phyloP scores from a whole-genome alignment of 192 early-diverging fungal species.

The Chytriomyces confervae region DNA sequence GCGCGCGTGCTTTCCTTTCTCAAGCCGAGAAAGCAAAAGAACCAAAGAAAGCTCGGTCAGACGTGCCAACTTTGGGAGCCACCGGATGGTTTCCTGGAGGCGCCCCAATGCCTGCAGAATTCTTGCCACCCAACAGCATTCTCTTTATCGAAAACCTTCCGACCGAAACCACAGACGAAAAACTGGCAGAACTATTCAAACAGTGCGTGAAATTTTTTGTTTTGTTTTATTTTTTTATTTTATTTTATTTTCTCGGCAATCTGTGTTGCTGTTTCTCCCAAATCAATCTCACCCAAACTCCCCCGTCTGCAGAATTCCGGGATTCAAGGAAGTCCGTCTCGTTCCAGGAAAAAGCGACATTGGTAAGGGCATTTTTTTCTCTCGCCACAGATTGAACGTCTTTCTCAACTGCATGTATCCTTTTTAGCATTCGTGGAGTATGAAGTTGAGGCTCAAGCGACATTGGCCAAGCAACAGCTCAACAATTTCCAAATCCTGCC shows the following conservation, averaged over 20 bases:
- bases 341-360: slow-evolving; percentile 90
- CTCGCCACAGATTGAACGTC: neutral
- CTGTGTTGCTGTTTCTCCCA: neutral
- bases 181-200: slow-evolving; percentile 74
- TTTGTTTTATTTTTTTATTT: slow-evolving; percentile 13
- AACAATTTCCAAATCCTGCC: slow-evolving; percentile 67
- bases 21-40: slow-evolving; percentile 20
- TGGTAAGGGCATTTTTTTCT: slow-evolving; percentile 40
- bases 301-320: slow-evolving; percentile 60
- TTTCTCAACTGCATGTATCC: slow-evolving; percentile 7
- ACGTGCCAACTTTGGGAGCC: slow-evolving; percentile 29
- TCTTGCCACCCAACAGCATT: slow-evolving; percentile 88
- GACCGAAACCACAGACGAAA: slow-evolving; percentile 65
- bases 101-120: slow-evolving; percentile 67
- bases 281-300: neutral
- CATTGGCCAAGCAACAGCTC: slow-evolving; percentile 76
- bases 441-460: slow-evolving; percentile 81
- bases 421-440: slow-evolving; percentile 92
- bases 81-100: slow-evolving; percentile 43
- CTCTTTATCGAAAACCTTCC: slow-evolving; percentile 92
- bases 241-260: slow-evolving; percentile 15
- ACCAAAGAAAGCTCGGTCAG: slow-evolving; percentile 30
- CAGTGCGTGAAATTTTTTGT: slow-evolving; percentile 57
- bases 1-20: neutral
- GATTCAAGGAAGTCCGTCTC: slow-evolving; percentile 95